Base-by-base conservation (phyloP, 805 yeast species). In the Clavispora phyllophila region DNA sequence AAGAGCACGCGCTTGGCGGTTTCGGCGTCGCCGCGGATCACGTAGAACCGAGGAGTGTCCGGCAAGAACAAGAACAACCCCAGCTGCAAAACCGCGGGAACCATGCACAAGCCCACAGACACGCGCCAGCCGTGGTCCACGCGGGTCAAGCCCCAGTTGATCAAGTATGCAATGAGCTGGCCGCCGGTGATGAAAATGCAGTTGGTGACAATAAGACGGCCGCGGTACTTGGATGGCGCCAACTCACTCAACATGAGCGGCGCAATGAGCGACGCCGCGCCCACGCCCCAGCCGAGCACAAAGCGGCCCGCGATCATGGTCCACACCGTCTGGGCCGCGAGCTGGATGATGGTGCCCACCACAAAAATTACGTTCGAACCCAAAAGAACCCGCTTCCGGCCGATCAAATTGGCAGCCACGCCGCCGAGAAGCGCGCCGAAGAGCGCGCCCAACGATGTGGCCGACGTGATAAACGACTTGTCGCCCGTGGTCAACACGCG, bases 221-320 rank as follows among this genome's bases (percentile, higher is more conserved):
- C 98, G 61, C 99, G 78, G 61, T 87, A 87, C 61, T 82, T 79
- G 13, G 93, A 78, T 23, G 99, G 98, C 3, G 97, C 96, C 61
- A 90, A 76, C 63, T 91, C 99, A 43, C 88, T 74, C 48, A 91
- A 85, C 73, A 89, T 90, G 44, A 91, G 72, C 1, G 99, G 99
- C n/a, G 98, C 88, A 43, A 88, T 84, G 41, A 91, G 70, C 2
- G 97, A 89, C 1, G 97, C 98, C 42, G 87, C 76, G 53, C 99
- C 99, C 22, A 91, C 97, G 54, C 96, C 98, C 63, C 87, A 86
- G 14, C 99, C 99, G 84, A 93, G 86, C 37, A 91, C 72, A 51
- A 93, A 83, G 61, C 98, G 77, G 35, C 98, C 99, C 12, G 69
- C 81, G 49, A 87, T 82, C 98, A 91, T 91, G 36, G 84, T 81